These are phyloP conservation scores for Hericium erinaceus DNA, from an alignment of 768 basidiomycete genomes.

Conservation along the genomic window DNA sequence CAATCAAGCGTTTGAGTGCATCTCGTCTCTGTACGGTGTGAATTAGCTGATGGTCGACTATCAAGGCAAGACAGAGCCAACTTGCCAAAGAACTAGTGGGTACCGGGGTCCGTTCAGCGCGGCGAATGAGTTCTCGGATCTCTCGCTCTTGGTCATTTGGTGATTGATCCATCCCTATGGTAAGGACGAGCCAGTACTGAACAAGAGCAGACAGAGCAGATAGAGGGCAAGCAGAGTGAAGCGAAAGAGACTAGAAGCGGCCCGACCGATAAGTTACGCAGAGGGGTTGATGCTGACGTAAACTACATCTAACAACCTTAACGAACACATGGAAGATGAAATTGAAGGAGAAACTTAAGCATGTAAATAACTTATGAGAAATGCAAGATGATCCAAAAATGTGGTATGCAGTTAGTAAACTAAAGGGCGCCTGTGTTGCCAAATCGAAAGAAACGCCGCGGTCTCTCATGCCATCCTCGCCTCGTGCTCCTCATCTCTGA, in stretches of 20 bases:
- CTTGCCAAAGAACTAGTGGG: slow-evolving; percentile 32
- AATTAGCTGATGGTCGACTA: slow-evolving; percentile 3
- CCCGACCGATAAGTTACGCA: background rate
- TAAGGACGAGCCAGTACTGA: background rate
- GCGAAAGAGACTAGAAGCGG: background rate
- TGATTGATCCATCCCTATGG: background rate
- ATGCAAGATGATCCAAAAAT: background rate
- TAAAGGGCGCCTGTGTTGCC: background rate
- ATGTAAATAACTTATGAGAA: background rate
- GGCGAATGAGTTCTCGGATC: slow-evolving; percentile 30
- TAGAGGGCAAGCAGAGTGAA: background rate
- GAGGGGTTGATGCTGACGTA: no score
- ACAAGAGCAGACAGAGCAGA: background rate
- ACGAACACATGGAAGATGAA: background rate
- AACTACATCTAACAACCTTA: no score
- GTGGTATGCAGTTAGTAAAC: background rate
- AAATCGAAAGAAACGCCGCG: background rate
- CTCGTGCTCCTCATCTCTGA: slow-evolving; percentile 23
- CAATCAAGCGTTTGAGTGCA: slow-evolving; percentile 43
- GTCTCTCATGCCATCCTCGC: background rate
- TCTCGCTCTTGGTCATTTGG: slow-evolving; percentile 30
- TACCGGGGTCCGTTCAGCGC: slow-evolving; percentile 31
- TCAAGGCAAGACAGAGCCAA: background rate
- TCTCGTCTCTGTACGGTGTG: slow-evolving; percentile 36
- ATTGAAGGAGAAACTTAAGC: background rate